Percentiles rank a stretch among this genome's conserved stretches.
These are phyloP conservation scores for Penicillium atrosanguineum DNA, from an alignment of 495 filamentous ascomycete genomes.

Conservation along the genomic window DNA sequence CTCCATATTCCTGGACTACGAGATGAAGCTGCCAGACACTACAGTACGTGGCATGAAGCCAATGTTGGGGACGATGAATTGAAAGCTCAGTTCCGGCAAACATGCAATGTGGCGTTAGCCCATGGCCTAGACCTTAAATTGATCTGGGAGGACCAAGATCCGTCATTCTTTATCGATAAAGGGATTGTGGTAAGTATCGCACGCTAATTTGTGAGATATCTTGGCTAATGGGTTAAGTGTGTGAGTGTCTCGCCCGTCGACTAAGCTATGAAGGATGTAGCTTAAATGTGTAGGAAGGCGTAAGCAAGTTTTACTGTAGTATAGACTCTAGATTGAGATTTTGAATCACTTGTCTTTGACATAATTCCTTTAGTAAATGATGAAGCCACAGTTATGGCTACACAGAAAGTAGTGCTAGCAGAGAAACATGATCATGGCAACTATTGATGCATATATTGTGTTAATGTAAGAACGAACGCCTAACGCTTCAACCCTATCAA, in stretches of 20 bases:
- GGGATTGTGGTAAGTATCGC: slow-evolving; percentile 15
- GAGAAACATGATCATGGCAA: no score
- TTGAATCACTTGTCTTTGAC: no score
- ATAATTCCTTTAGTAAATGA: no score
- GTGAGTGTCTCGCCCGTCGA: background rate
- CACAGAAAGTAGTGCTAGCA: no score
- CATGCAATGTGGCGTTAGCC: slow-evolving; percentile 11
- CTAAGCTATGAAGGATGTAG: no score
- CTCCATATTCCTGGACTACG: background rate
- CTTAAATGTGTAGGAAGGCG: no score
- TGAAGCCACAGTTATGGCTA: no score
- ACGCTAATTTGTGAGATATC: slow-evolving; percentile 2
- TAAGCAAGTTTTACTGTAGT: no score
- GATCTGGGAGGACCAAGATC: slow-evolving; percentile 23
- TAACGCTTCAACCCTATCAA: no score
- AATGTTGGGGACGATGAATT: slow-evolving; percentile 10
- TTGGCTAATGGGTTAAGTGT: slow-evolving; percentile 14
- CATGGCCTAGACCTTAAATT: slow-evolving; percentile 22
- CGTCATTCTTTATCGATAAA: slow-evolving; percentile 17
- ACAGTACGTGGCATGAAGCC: slow-evolving; percentile 18
- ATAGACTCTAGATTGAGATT: no score
- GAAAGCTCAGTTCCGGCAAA: slow-evolving; percentile 19
- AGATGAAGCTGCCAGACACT: slow-evolving; percentile 21
- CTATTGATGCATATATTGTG: no score
- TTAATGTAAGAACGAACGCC: no score